A percentile compares a stretch with the other conserved stretches of the same genome.
These are phyloP conservation scores for Calvatia gigantea DNA, from an alignment of 768 basidiomycete genomes.

Conservation along the genomic window DNA sequence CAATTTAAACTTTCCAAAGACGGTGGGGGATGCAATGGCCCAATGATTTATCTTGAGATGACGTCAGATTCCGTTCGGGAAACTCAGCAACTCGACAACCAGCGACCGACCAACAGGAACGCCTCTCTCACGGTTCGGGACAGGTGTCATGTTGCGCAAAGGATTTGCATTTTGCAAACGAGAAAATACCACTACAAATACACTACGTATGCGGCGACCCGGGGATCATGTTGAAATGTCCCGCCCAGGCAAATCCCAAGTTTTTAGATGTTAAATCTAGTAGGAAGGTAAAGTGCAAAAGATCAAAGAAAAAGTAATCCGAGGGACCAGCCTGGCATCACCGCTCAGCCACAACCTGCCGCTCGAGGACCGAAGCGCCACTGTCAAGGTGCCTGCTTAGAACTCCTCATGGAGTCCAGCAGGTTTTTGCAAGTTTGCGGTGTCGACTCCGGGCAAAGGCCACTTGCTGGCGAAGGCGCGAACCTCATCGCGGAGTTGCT, in stretches of 20 bases:
- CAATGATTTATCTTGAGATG: background rate
- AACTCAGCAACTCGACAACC: background rate
- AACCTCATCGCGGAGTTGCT: conserved; percentile 78
- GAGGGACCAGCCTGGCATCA: background rate
- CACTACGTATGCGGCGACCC: conserved; percentile 3
- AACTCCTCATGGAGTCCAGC: conserved; percentile 59
- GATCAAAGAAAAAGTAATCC: background rate
- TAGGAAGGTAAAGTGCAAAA: background rate
- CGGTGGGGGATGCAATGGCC: background rate
- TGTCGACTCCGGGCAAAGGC: conserved; percentile 89
- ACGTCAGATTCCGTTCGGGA: background rate
- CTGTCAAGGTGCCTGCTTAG: background rate
- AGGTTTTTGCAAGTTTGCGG: conserved; percentile 46
- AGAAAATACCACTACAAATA: conserved; percentile 4
- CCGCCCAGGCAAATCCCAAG: conserved; percentile 6
- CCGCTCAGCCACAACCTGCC: background rate
- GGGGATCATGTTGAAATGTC: conserved; percentile 12
- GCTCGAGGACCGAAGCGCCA: background rate
- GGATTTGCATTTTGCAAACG: conserved; percentile 3
- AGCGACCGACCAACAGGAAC: too few species aligned
- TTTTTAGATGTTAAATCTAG: conserved; percentile 12
- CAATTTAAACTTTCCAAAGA: background rate
- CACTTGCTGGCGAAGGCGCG: conserved; percentile 76
- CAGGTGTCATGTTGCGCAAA: too few species aligned
- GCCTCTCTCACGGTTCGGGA: too few species aligned